These are phyloP conservation scores for Vitis rupestris DNA, from an alignment of 164 flowering plant species.

Conservation along the genomic window DNA sequence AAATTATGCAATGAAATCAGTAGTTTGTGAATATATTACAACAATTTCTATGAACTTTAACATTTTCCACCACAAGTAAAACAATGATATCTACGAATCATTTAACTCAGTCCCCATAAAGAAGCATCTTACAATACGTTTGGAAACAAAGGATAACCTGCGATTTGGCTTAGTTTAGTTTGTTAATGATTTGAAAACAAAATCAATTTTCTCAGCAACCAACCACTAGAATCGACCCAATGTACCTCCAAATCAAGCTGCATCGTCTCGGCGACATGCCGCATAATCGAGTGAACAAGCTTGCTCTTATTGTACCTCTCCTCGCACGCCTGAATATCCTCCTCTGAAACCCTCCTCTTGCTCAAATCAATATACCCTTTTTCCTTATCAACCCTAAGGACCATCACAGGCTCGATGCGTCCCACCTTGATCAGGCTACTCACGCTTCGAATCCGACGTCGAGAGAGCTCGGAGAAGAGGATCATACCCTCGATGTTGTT, in stretches of 20 bases:
- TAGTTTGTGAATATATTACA: too few relatives aligned
- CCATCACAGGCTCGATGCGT: conserved; percentile 92
- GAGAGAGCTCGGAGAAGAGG: conserved; percentile 89
- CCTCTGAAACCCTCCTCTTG: conserved; percentile 84
- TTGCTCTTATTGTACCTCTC: conserved; percentile 96
- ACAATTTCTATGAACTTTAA: too few relatives aligned
- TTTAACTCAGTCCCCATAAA: too few relatives aligned
- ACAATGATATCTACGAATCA: too few relatives aligned
- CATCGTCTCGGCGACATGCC: conserved; percentile 92
- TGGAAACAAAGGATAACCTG: too few relatives aligned
- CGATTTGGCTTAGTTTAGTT: too few relatives aligned
- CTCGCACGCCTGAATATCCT: conserved; percentile 81
- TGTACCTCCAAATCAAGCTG: conserved; percentile 74
- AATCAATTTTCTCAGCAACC: background rate
- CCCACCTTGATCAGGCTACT: conserved; percentile 90
- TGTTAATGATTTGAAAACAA: background rate
- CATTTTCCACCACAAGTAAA: too few relatives aligned
- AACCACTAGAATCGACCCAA: background rate
- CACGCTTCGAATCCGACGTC: conserved; percentile 87
- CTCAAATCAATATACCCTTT: conserved; percentile 92
- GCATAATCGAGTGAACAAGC: conserved; percentile 94
- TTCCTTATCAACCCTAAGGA: conserved; percentile 84
- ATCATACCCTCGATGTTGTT: conserved; percentile 98
- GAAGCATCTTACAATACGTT: too few relatives aligned
- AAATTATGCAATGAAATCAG: too few relatives aligned